These are phyloP conservation scores for Aethionema arabicum DNA, from an alignment of 345 rosid species.

Conservation along the genomic window DNA sequence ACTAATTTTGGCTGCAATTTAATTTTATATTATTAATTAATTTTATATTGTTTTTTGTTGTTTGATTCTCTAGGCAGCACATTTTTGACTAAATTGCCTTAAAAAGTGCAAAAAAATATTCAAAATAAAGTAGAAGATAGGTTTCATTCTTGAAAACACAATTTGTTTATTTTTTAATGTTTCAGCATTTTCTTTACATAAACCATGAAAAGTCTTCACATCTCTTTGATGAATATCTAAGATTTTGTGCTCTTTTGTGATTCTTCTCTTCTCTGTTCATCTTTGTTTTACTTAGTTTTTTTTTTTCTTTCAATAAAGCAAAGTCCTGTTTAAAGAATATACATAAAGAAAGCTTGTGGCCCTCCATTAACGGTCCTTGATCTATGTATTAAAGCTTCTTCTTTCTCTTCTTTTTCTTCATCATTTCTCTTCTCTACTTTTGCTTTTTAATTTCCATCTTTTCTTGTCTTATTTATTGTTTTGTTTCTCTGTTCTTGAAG, in stretches of 20 bases:
- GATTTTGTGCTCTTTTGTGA: constrained; percentile 5
- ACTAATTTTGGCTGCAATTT: constrained; percentile 14
- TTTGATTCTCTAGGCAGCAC: constrained; percentile 30
- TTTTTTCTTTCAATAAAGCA: constrained; percentile 28
- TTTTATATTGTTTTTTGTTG: neutral
- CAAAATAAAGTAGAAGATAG: constrained; percentile 10
- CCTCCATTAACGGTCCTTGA: constrained; percentile 50
- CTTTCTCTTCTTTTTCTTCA: constrained; percentile 38
- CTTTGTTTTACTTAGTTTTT: constrained; percentile 18
- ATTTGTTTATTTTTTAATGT: constrained; percentile 22
- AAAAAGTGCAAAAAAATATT: neutral
- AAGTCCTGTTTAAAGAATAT: constrained; percentile 26
- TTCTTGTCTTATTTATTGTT: constrained; percentile 27
- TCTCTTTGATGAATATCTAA: constrained; percentile 16
- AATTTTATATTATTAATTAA: constrained; percentile 10
- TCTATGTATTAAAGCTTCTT: constrained; percentile 52
- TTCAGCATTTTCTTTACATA: constrained; percentile 33
- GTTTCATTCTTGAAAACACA: constrained; percentile 28
- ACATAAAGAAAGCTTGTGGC: constrained; percentile 26
- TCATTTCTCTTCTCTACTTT: constrained; percentile 13
- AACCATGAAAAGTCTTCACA: constrained; percentile 30
- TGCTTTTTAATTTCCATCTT: constrained; percentile 16
- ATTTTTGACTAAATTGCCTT: constrained; percentile 39
- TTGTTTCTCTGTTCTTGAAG: constrained; percentile 19
- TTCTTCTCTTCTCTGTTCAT: constrained; percentile 22